Evolutionary conservation across 192 early-diverging fungal genomes (phyloP), one percentile per base, ranked within the genome.

Genomic region (Powellomyces hirtus): DNA sequence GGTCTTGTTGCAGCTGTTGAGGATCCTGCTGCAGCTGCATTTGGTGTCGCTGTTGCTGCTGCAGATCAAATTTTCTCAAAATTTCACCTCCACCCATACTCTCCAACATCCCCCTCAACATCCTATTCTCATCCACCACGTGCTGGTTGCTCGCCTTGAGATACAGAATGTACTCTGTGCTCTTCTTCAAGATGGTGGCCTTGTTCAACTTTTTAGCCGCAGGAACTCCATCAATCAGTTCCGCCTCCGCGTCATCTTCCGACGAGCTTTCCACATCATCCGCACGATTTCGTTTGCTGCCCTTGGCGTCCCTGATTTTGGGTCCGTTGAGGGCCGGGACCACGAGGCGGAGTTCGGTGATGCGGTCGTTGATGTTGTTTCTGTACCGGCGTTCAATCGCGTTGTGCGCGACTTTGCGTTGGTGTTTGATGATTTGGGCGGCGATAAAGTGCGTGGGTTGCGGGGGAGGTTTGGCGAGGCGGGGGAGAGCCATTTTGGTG

Each of bases 331-430:
- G 79, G 0, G 93, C 92, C 1, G 95, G 95, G 14, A 98, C 92
- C 0, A 89, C 86, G 59, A 87, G 85, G 59, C 89, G 90, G 13
- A 98, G 81, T 40, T 96, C 93, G 38, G 86, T 78, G 42, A 98
- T 96, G 24, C 95, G 86, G 66, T 96, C 92, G 81, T 98, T 98
- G 72, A 98, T 94, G 81, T 98, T 98, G 77, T 95, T 96, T 58
- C 95, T 85, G 75, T 98, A 98, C 45, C 91, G 84, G 30, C 90
- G 85, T 74, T 98, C 95, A 33, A 98, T 95, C 1, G 93, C 94
- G 64, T 96, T 98, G 74, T 98, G 95, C 1, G 94, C 92, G 14
- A 92, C 90, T 72, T 95, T 96, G 72, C 94, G 93, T 62, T 70
- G 63, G 30, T 72, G 63, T 34, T 73, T 73, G 55, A 72, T 35